Conservation (phyloP, 169 alveolate genomes). For the Plasmodium gonderi region DNA sequence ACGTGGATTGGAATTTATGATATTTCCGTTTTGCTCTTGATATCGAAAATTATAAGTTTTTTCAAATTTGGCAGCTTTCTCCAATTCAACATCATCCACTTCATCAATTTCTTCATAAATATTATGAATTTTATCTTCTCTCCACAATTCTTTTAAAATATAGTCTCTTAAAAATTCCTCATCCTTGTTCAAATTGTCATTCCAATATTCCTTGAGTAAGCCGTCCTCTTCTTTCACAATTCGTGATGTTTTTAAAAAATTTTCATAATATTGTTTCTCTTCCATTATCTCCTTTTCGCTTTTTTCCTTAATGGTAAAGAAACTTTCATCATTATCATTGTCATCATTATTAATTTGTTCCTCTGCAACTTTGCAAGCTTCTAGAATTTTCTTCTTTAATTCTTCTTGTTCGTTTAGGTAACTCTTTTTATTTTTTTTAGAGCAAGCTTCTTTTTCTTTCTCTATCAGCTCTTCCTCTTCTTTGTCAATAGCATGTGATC, state of each 20-base stretch:
- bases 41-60: conserved; percentile 79
- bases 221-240: conserved; percentile 55
- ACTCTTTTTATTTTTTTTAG: conserved; percentile 14
- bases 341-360: conserved; percentile 25
- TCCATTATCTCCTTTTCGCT: conserved; percentile 58
- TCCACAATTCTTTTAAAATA: conserved; percentile 84
- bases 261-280: conserved; percentile 48
- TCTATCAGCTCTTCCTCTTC: conserved; percentile 71
- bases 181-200: conserved; percentile 78
- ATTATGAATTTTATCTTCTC: conserved; percentile 80
- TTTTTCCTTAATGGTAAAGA: conserved; percentile 74
- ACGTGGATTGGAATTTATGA: conserved; percentile 48
- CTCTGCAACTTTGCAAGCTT: conserved; percentile 78
- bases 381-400: conserved; percentile 78
- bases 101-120: conserved; percentile 75
- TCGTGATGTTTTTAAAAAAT: conserved; percentile 32
- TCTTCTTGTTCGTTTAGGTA: conserved; percentile 80
- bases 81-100: conserved; percentile 81
- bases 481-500: conserved; percentile 79
- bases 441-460: conserved; percentile 19
- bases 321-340: conserved; percentile 72
- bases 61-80: conserved; percentile 82
- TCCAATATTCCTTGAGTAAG: conserved; percentile 71
- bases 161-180: conserved; percentile 86
- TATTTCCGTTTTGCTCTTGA: conserved; percentile 35